Base-by-base conservation (phyloP, 768 basidiomycete genomes). In the Hirschioporus abietinus region DNA sequence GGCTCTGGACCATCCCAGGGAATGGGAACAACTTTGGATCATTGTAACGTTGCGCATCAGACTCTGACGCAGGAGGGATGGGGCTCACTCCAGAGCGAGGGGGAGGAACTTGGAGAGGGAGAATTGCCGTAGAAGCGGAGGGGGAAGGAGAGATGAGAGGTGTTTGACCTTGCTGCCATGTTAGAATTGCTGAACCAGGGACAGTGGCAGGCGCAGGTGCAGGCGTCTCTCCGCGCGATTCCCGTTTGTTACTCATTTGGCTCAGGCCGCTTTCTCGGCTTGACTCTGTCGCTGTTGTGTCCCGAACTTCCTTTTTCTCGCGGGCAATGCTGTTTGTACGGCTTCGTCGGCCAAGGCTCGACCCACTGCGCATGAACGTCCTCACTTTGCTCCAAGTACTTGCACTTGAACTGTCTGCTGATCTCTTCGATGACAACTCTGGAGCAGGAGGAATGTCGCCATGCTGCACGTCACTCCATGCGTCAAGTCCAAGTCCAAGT, bases 11-110 rank as follows among this genome's bases (percentile, higher is more conserved):
- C 76, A 95, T 89, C 42, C 93, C 93, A 26, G 93, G 93, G 83
- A 96, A 95, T 0, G 95, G 93, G 76, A 90, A 91, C 36, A 97
- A 81, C 74, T 98, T 98, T 35, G 84, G 75, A 66, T 85, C 82
- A 69, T 87, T 86, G 76, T 91, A 96, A 77, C 83, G 92, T 30
- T 82, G 81, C 74, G 88, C 76, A 76, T 93, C 92, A 34, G 84
- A 84, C 17, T 86, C 82, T 27, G 90, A 88, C 12, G 87, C 84
- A 20, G 87, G 84, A 57, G 93, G 93, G 42, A 95, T 85, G n/a
- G 92, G 90, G 8, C 92, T 94, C 12, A 85, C 83, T 42, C 84
- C 86, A 60, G 83, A 81, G 66, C 86, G 84, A 15, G 76, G 75
- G 63, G 82, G 78, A 65, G 83, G 81, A 6, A 81, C 80, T 72